Evolutionary conservation across 805 yeast species (phyloP).

Genomic region (Henningerozyma blattae): DNA sequence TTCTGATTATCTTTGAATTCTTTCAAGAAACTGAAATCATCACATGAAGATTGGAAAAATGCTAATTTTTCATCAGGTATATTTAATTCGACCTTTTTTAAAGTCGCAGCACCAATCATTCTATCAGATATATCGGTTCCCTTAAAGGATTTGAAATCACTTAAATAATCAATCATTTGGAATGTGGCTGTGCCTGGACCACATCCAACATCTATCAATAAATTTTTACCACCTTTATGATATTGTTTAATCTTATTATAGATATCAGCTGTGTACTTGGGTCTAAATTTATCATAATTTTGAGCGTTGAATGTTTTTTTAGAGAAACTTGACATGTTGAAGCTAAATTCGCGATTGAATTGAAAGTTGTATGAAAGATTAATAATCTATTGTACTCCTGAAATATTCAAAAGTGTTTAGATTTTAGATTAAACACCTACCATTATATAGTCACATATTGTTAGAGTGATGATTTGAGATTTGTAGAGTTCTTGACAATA

Average conservation of each 20-base stretch:
- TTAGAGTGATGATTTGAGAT: no score
- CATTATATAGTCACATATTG: no score
- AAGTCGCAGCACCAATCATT: slow-evolving; percentile 40
- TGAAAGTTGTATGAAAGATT: no score
- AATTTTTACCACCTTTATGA: slow-evolving; percentile 12
- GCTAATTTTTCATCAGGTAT: slow-evolving; percentile 1
- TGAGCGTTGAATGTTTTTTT: slow-evolving; percentile 38
- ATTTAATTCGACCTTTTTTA: slow-evolving; percentile 10
- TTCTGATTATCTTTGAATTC: slow-evolving; percentile 10
- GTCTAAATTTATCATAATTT: slow-evolving; percentile 48
- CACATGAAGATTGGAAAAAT: slow-evolving; percentile 24
- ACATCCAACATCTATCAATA: slow-evolving; percentile 65
- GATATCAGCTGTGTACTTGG: slow-evolving; percentile 47
- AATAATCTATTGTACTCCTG: no score
- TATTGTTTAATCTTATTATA: slow-evolving; percentile 31
- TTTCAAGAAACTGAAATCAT: slow-evolving; percentile 6
- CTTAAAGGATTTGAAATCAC: slow-evolving; percentile 33
- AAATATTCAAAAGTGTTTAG: no score
- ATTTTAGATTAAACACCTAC: no score
- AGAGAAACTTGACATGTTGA: slow-evolving; percentile 66
- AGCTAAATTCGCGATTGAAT: no score
- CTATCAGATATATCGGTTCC: slow-evolving; percentile 52
- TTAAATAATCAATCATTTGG: slow-evolving; percentile 20
- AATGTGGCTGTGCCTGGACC: slow-evolving; percentile 70
- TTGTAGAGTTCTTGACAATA: no score